Evolutionary conservation across 768 basidiomycete genomes (phyloP).

Genomic region (Macrolepiota albuminosa): DNA sequence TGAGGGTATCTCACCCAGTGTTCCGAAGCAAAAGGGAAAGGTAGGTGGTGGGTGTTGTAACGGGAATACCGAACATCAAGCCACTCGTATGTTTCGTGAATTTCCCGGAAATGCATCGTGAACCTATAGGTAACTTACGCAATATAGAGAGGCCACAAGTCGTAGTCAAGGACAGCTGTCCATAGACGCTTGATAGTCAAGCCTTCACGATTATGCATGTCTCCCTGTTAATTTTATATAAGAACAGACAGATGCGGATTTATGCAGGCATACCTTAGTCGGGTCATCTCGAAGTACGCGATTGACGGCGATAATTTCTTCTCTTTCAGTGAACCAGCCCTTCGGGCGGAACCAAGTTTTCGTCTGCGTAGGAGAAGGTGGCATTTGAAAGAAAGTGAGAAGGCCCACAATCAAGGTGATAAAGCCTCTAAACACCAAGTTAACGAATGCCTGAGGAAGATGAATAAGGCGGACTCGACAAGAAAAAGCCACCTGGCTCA

Average conservation of each 20-base stretch:
- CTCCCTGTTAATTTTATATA: conserved; percentile 30
- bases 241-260: neutral
- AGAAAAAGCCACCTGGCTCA: conserved; percentile 47
- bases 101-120: neutral
- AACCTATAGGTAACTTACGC: conserved; percentile 25
- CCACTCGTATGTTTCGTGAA: conserved; percentile 31
- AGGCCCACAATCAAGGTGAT: conserved; percentile 51
- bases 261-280: conserved; percentile 34
- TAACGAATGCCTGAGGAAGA: neutral
- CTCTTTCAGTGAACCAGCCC: conserved; percentile 60
- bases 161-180: conserved; percentile 53
- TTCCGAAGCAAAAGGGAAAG: conserved; percentile 53
- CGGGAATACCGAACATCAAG: conserved; percentile 48
- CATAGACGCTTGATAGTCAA: conserved; percentile 45
- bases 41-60: conserved; percentile 44
- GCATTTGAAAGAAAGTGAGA: conserved; percentile 53
- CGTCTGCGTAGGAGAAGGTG: conserved; percentile 57
- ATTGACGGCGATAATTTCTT: conserved; percentile 57
- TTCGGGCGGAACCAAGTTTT: conserved; percentile 52
- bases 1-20: conserved; percentile 36
- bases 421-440: conserved; percentile 26
- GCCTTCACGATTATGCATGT: conserved; percentile 70
- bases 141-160: conserved; percentile 64
- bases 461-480: conserved; percentile 33
- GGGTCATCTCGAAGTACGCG: conserved; percentile 63